phyloP scores from a whole-genome alignment of 108 stramenopile genomes.

The Fragilariopsis cylindrus region DNA sequence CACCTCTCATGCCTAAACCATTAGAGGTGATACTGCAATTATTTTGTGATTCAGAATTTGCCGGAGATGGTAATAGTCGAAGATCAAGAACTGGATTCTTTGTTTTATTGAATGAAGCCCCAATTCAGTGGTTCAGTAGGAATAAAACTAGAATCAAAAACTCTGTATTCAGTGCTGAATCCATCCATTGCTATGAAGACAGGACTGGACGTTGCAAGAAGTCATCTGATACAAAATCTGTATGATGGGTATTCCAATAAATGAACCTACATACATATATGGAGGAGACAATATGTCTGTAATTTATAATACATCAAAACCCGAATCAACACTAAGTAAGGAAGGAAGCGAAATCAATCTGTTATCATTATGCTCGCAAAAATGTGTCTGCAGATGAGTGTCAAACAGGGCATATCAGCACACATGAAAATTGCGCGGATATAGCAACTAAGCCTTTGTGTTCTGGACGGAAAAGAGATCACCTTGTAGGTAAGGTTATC shows the following conservation, averaged over 20 bases:
- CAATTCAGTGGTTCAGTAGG: no score
- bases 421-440: constrained; percentile 37
- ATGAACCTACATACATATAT: constrained; percentile 30
- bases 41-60: no score
- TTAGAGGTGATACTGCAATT: no score
- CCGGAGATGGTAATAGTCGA: no score
- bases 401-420: constrained; percentile 32
- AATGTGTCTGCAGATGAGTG: constrained; percentile 29
- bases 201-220: constrained; percentile 38
- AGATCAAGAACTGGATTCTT: no score
- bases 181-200: constrained; percentile 47
- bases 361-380: constrained; percentile 50
- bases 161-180: constrained; percentile 35
- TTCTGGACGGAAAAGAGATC: no score
- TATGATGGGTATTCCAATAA: constrained; percentile 53
- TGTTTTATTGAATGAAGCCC: no score
- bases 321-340: constrained; percentile 55
- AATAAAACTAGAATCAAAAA: no score
- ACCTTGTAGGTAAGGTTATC: no score
- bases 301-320: constrained; percentile 33
- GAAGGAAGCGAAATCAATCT: constrained; percentile 48
- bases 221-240: constrained; percentile 54
- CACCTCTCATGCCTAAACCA: no score
- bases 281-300: constrained; percentile 50
- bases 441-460: constrained; percentile 40